phyloP scores from a whole-genome alignment of 1,284 basidiomycete genomes.

The Ganoderma lucidum region DNA sequence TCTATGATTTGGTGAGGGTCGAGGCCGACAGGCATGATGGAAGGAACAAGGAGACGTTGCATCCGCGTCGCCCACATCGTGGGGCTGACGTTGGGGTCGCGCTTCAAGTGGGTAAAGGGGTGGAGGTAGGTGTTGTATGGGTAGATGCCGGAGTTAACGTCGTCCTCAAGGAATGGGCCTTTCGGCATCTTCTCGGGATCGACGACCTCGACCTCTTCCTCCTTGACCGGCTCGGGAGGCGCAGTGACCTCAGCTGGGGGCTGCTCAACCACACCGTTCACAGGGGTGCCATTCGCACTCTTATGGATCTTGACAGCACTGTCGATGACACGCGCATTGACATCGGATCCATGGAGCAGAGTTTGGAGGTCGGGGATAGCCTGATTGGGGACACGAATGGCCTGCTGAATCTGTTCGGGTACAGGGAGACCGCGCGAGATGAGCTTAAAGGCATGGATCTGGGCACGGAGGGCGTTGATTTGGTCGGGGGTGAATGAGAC shows the following conservation, averaged over 20 bases:
- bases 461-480: conserved; percentile 84
- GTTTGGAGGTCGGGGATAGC: conserved; percentile 71
- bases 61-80: conserved; percentile 72
- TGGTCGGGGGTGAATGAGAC: conserved; percentile 89
- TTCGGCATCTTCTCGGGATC: conserved; percentile 61
- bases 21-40: conserved; percentile 91
- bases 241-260: conserved; percentile 9
- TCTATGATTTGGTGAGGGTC: conserved; percentile 92
- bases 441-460: conserved; percentile 91
- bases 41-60: conserved; percentile 87
- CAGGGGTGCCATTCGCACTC: conserved; percentile 48
- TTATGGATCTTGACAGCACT: conserved; percentile 83
- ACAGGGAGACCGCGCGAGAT: conserved; percentile 84
- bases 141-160: conserved; percentile 85
- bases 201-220: conserved; percentile 38
- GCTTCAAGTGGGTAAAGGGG: conserved; percentile 82
- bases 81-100: conserved; percentile 66
- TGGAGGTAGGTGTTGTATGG: conserved; percentile 96
- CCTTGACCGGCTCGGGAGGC: conserved; percentile 25
- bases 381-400: conserved; percentile 71
- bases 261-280: conserved; percentile 26
- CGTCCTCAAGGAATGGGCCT: conserved; percentile 81
- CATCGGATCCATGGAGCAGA: conserved; percentile 64
- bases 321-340: conserved; percentile 73
- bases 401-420: conserved; percentile 82